Percentiles rank a stretch among this genome's conserved stretches.
Evolutionary conservation across 176 grass and related monocot species (phyloP).

Genomic region (Eleusine indica): DNA sequence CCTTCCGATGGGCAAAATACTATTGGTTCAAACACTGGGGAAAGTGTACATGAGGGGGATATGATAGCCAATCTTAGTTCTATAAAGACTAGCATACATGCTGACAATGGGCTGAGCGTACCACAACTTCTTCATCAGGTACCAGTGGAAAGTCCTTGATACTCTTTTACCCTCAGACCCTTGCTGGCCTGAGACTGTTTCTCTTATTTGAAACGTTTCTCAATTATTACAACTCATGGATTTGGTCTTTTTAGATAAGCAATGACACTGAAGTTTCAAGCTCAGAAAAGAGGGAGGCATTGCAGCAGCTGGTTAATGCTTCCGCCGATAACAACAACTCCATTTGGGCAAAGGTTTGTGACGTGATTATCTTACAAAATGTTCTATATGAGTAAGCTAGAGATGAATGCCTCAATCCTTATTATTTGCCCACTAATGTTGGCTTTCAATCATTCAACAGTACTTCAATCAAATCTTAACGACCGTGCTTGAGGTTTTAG

Average conservation of each 20-base stretch:
- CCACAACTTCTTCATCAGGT: constrained; percentile 94
- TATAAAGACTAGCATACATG: constrained; percentile 58
- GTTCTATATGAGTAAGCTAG: background rate
- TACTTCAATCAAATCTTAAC: constrained; percentile 99
- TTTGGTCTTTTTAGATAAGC: constrained; percentile 61
- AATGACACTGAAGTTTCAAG: constrained; percentile 70
- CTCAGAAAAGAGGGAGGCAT: constrained; percentile 68
- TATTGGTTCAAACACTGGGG: constrained; percentile 48
- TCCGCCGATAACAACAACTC: constrained; percentile 69
- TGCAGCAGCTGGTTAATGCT: constrained; percentile 87
- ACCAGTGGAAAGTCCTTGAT: constrained; percentile 19
- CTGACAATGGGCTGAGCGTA: constrained; percentile 71
- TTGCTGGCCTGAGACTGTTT: constrained; percentile 3
- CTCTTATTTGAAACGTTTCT: constrained; percentile 28
- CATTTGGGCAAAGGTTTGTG: constrained; percentile 91
- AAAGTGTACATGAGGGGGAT: constrained; percentile 56
- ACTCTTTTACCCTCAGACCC: constrained; percentile 13
- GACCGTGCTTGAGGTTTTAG: constrained; percentile 85
- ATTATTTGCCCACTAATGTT: constrained; percentile 42
- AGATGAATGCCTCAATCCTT: background rate
- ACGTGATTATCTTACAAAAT: constrained; percentile 33
- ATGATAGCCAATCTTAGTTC: constrained; percentile 50
- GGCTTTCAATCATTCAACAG: constrained; percentile 53
- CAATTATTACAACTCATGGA: constrained; percentile 21
- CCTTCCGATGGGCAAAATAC: constrained; percentile 64